A percentile compares a stretch with the other conserved stretches of the same genome.
Evolutionary conservation across 352 stramenopile species (phyloP).

Genomic region (Peronospora belbahrii): DNA sequence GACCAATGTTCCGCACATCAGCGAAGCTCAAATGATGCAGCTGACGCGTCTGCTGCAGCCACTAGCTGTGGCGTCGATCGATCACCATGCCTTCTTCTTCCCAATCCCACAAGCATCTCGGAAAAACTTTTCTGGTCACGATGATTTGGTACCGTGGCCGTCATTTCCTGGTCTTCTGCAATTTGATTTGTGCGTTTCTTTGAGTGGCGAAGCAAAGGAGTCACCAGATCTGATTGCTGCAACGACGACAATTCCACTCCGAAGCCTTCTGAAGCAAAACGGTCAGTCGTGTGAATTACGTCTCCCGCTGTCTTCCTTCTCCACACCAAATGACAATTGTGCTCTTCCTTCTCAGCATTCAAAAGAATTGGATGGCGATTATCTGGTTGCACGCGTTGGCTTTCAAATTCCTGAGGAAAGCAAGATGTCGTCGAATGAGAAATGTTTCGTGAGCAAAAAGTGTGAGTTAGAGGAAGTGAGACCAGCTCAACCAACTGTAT

Average conservation of each 20-base stretch:
- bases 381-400: slow-evolving; percentile 48
- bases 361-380: slow-evolving; percentile 25
- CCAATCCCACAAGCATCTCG: slow-evolving; percentile 64
- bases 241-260: slow-evolving; percentile 43
- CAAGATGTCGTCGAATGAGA: slow-evolving; percentile 11
- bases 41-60: not conserved
- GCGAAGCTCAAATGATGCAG: slow-evolving; percentile 6
- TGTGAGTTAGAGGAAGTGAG: slow-evolving; percentile 8
- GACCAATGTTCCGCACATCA: slow-evolving; percentile 36
- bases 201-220: slow-evolving; percentile 63
- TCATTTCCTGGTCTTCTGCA: slow-evolving; percentile 60
- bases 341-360: slow-evolving; percentile 1
- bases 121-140: slow-evolving; percentile 68
- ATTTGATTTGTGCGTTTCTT: slow-evolving; percentile 69
- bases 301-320: slow-evolving; percentile 32
- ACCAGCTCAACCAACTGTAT: slow-evolving; percentile 1
- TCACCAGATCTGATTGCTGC: slow-evolving; percentile 56
- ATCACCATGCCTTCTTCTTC: slow-evolving; percentile 82
- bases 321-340: slow-evolving; percentile 3
- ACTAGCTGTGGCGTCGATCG: slow-evolving; percentile 49
- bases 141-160: slow-evolving; percentile 71
- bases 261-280: slow-evolving; percentile 25
- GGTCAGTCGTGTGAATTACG: slow-evolving; percentile 30
- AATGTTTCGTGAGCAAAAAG: slow-evolving; percentile 7
- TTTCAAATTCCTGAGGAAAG: slow-evolving; percentile 29